A percentile compares a stretch with the other conserved stretches of the same genome.
phyloP scores from a whole-genome alignment of 768 basidiomycete species.

The Lentinula lateritia region DNA sequence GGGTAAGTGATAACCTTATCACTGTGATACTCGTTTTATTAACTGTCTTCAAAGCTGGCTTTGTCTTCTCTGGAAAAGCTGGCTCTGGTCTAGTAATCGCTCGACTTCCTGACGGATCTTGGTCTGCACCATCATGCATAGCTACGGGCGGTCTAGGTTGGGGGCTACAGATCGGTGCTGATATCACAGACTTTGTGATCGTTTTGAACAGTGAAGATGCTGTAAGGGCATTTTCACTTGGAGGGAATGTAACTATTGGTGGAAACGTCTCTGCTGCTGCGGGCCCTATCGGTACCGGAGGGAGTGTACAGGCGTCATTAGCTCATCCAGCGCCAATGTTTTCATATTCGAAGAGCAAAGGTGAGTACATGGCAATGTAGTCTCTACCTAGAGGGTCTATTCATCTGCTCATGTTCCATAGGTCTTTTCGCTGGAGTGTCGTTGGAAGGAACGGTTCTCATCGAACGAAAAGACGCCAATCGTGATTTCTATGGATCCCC shows the following conservation, averaged over 20 bases:
- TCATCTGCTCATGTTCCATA: constrained; percentile 20
- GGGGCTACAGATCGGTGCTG: constrained; percentile 94
- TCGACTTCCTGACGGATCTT: constrained; percentile 89
- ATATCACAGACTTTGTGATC: constrained; percentile 93
- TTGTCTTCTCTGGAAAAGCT: constrained; percentile 75
- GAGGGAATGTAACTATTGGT: constrained; percentile 95
- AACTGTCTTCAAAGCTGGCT: constrained; percentile 60
- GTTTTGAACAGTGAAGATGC: constrained; percentile 97
- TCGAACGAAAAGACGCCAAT: constrained; percentile 95
- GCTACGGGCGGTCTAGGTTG: constrained; percentile 93
- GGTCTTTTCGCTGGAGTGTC: constrained; percentile 94
- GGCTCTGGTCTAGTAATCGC: constrained; percentile 84
- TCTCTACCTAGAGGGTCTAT: no score
- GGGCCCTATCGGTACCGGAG: constrained; percentile 93
- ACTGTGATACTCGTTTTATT: not conserved
- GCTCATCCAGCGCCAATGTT: constrained; percentile 98
- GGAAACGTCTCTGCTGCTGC: constrained; percentile 83
- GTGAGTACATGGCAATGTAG: constrained; percentile 32
- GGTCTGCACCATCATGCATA: constrained; percentile 96
- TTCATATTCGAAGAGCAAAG: constrained; percentile 93
- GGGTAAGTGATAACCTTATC: not conserved
- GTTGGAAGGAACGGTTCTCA: constrained; percentile 88
- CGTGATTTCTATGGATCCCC: constrained; percentile 93
- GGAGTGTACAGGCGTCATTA: constrained; percentile 78
- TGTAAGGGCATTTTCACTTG: constrained; percentile 89